These are phyloP conservation scores for Chytriomyces sp. DNA, from an alignment of 192 early-diverging fungal genomes.

Conservation along the genomic window DNA sequence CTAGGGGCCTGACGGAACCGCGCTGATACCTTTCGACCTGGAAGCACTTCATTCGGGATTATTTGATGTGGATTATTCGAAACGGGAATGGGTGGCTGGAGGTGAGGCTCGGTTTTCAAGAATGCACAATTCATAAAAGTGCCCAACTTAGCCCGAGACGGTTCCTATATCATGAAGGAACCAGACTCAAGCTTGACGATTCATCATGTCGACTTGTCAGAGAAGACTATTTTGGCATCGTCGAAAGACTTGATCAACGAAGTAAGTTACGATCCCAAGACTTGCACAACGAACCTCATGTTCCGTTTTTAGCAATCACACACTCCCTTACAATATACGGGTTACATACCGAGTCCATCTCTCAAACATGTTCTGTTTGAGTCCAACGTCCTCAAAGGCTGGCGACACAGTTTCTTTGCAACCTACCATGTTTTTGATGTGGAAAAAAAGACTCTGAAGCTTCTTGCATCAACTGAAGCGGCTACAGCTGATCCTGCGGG, in stretches of 20 bases:
- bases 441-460: slow-evolving; percentile 54
- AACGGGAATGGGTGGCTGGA: slow-evolving; percentile 9
- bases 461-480: slow-evolving; percentile 58
- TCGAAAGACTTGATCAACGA: background rate
- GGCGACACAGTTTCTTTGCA: slow-evolving; percentile 83
- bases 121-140: background rate
- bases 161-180: slow-evolving; percentile 7
- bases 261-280: background rate
- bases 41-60: slow-evolving; percentile 5
- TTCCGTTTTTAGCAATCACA: background rate
- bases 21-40: slow-evolving; percentile 3
- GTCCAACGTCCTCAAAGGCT: slow-evolving; percentile 66
- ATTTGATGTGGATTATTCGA: background rate
- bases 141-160: background rate
- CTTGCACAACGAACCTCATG: background rate
- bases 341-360: slow-evolving; percentile 1
- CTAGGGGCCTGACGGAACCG: background rate
- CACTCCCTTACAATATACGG: slow-evolving; percentile 8
- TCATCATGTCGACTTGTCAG: slow-evolving; percentile 8
- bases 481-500: background rate
- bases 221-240: background rate
- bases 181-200: background rate
- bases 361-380: slow-evolving; percentile 76
- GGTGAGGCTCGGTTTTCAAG: background rate
- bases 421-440: slow-evolving; percentile 80